These are phyloP conservation scores for Metarhizium brunneum DNA, from an alignment of 2,329 filamentous ascomycete genomes.

Conservation along the genomic window DNA sequence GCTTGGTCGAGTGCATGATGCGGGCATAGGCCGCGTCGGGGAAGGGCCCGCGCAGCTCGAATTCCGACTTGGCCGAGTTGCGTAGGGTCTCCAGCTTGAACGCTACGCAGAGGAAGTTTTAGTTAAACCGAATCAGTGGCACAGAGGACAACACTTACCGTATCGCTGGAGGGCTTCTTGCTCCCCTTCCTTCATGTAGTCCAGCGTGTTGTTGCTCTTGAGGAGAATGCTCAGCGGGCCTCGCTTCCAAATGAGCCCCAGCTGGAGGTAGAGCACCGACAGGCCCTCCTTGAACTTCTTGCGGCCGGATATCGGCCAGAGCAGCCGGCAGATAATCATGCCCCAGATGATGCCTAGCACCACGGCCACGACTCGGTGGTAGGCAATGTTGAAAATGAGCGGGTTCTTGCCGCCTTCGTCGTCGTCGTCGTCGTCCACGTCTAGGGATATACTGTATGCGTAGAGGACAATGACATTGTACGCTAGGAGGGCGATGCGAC, in stretches of 20 bases:
- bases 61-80: constrained; percentile 68
- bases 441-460: constrained; percentile 78
- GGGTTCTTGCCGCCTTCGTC: constrained; percentile 81
- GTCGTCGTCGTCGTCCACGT: constrained; percentile 72
- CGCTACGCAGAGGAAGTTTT: constrained; percentile 21
- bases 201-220: constrained; percentile 44
- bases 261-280: constrained; percentile 83
- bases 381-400: constrained; percentile 77
- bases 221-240: constrained; percentile 73
- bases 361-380: constrained; percentile 81
- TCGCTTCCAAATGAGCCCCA: constrained; percentile 93
- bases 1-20: constrained; percentile 70
- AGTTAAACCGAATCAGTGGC: neutral
- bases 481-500: constrained; percentile 85
- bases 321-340: constrained; percentile 74
- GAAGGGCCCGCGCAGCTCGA: constrained; percentile 82
- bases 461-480: constrained; percentile 96
- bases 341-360: constrained; percentile 86
- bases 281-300: constrained; percentile 83
- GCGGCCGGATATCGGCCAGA: constrained; percentile 91
- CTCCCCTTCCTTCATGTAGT: constrained; percentile 82
- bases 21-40: constrained; percentile 62
- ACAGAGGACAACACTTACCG: constrained; percentile 18
- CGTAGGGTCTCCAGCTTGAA: constrained; percentile 67
- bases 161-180: constrained; percentile 82